These are phyloP conservation scores for Colletotrichum orchidophilum DNA, from an alignment of 2,329 filamentous ascomycete genomes.

Conservation along the genomic window DNA sequence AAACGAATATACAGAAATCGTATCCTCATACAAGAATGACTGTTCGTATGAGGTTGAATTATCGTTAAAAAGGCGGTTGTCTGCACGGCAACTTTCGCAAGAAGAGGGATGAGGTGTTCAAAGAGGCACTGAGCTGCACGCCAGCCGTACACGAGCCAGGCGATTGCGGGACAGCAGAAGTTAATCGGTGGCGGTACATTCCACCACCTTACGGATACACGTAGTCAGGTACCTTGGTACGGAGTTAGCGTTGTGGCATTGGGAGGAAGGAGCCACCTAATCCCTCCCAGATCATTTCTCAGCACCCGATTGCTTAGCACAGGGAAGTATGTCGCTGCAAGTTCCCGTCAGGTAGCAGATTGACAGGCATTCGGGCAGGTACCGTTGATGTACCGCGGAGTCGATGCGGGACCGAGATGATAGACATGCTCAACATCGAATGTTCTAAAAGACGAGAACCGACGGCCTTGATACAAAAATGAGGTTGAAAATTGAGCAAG, in stretches of 20 bases:
- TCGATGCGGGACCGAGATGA: background rate
- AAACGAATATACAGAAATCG: background rate
- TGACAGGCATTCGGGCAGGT: slow-evolving; percentile 23
- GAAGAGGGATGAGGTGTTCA: background rate
- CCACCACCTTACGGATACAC: background rate
- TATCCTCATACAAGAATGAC: background rate
- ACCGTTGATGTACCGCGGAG: slow-evolving; percentile 5
- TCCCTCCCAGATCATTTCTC: background rate
- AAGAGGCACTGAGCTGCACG: background rate
- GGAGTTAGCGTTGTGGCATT: background rate
- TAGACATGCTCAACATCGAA: background rate
- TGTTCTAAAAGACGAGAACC: background rate
- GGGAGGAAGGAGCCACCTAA: background rate
- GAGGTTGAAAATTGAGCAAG: background rate
- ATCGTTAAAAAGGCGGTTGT: background rate
- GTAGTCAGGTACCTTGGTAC: background rate
- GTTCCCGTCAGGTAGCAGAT: slow-evolving; percentile 26
- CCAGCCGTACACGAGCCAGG: slow-evolving; percentile 24
- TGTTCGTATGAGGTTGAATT: background rate
- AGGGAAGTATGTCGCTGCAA: slow-evolving; percentile 21
- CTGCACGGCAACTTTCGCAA: background rate
- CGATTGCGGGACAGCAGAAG: slow-evolving; percentile 27
- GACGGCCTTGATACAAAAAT: background rate
- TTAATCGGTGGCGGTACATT: slow-evolving; percentile 23
- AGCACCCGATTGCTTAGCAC: slow-evolving; percentile 4